Conservation (phyloP, 352 stramenopile species). For the Globisporangium splendens region DNA sequence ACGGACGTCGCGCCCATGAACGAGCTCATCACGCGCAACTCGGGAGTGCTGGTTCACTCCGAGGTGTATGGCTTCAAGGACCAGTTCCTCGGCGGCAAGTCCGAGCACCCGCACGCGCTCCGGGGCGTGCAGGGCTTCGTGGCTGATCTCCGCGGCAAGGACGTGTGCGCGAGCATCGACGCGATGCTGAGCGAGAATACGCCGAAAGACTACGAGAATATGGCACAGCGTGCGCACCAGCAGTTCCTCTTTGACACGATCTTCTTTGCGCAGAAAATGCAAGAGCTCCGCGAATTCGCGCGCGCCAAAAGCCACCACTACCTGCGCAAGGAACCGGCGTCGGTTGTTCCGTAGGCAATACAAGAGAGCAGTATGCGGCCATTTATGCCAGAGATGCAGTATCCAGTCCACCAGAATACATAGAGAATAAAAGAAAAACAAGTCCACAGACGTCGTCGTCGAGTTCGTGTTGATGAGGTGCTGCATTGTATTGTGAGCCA, state of each 20-base stretch:
- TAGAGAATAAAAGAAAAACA: background rate
- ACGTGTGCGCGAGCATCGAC: slow-evolving; percentile 43
- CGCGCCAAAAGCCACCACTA: slow-evolving; percentile 20
- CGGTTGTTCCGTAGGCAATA: background rate
- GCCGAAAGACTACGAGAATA: slow-evolving; percentile 23
- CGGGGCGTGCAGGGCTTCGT: slow-evolving; percentile 35
- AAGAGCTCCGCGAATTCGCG: slow-evolving; percentile 33
- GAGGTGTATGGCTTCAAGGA: slow-evolving; percentile 7
- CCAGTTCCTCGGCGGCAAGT: slow-evolving; percentile 38
- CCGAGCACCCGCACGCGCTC: slow-evolving; percentile 25
- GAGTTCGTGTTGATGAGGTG: too few species aligned
- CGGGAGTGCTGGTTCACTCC: slow-evolving; percentile 34
- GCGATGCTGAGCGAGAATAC: slow-evolving; percentile 29
- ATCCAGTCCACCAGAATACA: background rate
- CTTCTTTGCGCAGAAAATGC: slow-evolving; percentile 60
- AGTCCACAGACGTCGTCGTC: too few species aligned
- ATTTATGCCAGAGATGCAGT: background rate
- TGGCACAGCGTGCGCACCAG: slow-evolving; percentile 35
- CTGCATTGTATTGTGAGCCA: background rate
- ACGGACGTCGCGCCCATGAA: slow-evolving; percentile 59
- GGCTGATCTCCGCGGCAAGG: slow-evolving; percentile 25
- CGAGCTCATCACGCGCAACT: slow-evolving; percentile 41
- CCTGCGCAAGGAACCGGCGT: slow-evolving; percentile 1
- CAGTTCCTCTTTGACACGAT: slow-evolving; percentile 63
- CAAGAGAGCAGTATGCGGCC: background rate